phyloP scores from a whole-genome alignment of 2,329 filamentous ascomycete genomes.

The Botrytis porri region DNA sequence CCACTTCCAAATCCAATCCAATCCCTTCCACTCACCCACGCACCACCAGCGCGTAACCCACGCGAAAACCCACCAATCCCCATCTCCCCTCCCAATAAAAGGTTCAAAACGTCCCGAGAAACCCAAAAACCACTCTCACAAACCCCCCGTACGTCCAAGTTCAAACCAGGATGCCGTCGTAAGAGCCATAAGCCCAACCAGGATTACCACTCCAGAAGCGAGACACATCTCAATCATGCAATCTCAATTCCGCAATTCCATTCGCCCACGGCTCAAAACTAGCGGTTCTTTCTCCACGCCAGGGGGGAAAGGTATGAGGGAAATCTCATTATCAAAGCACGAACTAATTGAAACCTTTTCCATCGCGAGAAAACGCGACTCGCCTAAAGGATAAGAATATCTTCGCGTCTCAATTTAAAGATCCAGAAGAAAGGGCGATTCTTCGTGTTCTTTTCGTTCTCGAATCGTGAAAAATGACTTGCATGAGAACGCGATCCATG shows the following conservation, averaged over 20 bases:
- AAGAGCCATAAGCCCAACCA: background rate
- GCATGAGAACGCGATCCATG: background rate
- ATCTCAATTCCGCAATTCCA: background rate
- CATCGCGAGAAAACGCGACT: conserved; percentile 6
- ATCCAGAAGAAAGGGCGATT: background rate
- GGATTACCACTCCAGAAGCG: background rate
- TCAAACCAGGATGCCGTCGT: background rate
- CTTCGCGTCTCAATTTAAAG: background rate
- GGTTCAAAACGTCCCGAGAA: background rate
- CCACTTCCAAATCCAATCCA: background rate
- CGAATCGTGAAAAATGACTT: conserved; percentile 2
- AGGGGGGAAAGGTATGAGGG: background rate
- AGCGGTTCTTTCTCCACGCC: background rate
- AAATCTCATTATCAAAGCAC: background rate
- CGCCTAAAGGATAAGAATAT: background rate
- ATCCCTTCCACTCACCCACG: background rate
- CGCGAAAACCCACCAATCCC: background rate
- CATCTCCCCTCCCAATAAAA: background rate
- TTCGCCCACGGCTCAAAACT: background rate
- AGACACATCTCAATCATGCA: conserved; percentile 10
- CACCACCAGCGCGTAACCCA: background rate
- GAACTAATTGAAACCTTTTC: background rate
- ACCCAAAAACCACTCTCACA: background rate
- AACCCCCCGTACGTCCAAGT: background rate
- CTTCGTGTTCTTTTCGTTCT: background rate